phyloP scores from a whole-genome alignment of 2,329 filamentous ascomycete genomes.

The Tympanopsis confertula region DNA sequence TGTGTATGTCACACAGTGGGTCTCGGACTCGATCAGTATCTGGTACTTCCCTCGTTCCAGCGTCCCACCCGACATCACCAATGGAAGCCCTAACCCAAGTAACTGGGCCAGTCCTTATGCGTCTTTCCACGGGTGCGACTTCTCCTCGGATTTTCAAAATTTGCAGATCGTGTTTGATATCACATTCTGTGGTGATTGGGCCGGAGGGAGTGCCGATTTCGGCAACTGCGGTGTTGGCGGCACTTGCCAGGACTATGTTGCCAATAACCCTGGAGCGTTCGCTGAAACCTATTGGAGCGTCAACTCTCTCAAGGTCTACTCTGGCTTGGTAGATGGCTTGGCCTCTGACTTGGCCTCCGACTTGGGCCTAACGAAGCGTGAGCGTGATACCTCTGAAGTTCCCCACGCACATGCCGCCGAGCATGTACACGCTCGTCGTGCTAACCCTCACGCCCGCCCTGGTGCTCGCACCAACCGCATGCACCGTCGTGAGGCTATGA shows the following conservation, averaged over 20 bases:
- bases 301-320: background rate
- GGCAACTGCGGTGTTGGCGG: background rate
- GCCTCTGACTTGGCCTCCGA: too few relatives aligned
- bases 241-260: background rate
- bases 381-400: too few relatives aligned
- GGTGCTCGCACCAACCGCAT: too few relatives aligned
- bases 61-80: slow-evolving; percentile 30
- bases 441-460: too few relatives aligned
- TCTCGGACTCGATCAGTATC: slow-evolving; percentile 29
- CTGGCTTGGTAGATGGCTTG: too few relatives aligned
- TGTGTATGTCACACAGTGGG: slow-evolving; percentile 35
- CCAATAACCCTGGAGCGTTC: background rate
- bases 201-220: background rate
- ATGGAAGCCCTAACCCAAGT: slow-evolving; percentile 26
- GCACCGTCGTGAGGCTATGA: too few relatives aligned
- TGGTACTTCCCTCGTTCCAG: slow-evolving; percentile 34
- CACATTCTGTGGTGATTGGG: background rate
- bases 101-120: slow-evolving; percentile 32
- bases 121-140: slow-evolving; percentile 14
- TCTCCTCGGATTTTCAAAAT: background rate
- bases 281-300: background rate
- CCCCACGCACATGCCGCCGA: too few relatives aligned
- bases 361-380: too few relatives aligned
- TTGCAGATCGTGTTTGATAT: background rate
- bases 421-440: too few relatives aligned